Evolutionary conservation across 176 grass and related monocot species (phyloP).

Genomic region (Aegilops umbellulata): DNA sequence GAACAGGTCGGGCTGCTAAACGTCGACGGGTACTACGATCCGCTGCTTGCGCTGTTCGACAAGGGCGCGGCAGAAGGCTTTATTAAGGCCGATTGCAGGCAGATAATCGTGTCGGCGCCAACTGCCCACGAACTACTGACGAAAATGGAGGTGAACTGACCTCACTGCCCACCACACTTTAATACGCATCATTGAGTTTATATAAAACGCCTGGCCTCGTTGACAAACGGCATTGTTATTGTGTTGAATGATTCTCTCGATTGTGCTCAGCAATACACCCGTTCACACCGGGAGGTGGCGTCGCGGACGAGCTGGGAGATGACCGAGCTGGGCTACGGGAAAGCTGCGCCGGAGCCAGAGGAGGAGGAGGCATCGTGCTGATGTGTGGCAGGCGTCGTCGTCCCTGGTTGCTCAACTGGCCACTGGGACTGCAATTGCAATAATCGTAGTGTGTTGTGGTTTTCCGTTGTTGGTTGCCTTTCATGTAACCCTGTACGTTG

Average conservation of each 20-base stretch:
- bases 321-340: slow-evolving; percentile 57
- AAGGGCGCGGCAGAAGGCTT: slow-evolving; percentile 83
- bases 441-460: background rate
- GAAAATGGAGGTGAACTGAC: slow-evolving; percentile 82
- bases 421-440: slow-evolving; percentile 11
- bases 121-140: slow-evolving; percentile 68
- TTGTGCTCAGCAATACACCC: slow-evolving; percentile 65
- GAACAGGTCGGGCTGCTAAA: slow-evolving; percentile 86
- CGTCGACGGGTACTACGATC: slow-evolving; percentile 98
- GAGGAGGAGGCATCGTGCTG: slow-evolving; percentile 21
- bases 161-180: background rate
- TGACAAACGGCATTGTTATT: slow-evolving; percentile 19
- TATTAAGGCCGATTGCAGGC: slow-evolving; percentile 73
- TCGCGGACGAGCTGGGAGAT: slow-evolving; percentile 79
- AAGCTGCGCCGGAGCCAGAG: slow-evolving; percentile 15
- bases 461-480: background rate
- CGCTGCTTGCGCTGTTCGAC: slow-evolving; percentile 80
- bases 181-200: background rate
- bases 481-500: slow-evolving; percentile 13
- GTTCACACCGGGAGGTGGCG: slow-evolving; percentile 74
- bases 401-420: slow-evolving; percentile 5
- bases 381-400: background rate
- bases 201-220: slow-evolving; percentile 5
- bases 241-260: background rate
- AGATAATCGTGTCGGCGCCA: slow-evolving; percentile 85